Percentiles rank a stretch among this genome's conserved stretches.
Conservation (phyloP, 306 rosid species). For the Fragaria nilgerrensis region DNA sequence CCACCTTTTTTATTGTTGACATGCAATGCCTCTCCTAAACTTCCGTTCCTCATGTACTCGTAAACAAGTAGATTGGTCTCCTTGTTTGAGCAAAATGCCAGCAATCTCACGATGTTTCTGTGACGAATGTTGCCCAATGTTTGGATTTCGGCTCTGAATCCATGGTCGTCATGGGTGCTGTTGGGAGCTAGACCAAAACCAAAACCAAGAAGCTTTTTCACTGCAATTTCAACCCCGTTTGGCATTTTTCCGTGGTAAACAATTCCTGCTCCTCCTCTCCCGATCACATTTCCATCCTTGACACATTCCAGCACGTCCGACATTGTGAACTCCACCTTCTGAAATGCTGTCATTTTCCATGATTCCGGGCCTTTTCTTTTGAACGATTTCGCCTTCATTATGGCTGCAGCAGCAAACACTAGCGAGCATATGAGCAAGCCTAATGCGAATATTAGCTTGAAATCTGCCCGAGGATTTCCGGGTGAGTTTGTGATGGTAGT, state of each 20-base stretch:
- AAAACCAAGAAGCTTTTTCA: slow-evolving; percentile 67
- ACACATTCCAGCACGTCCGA: slow-evolving; percentile 73
- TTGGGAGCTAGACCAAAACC: slow-evolving; percentile 39
- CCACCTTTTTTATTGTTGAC: slow-evolving; percentile 46
- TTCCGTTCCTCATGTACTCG: slow-evolving; percentile 88
- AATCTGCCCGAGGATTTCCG: slow-evolving; percentile 30
- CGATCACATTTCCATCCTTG: slow-evolving; percentile 82
- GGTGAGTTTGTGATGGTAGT: slow-evolving; percentile 31
- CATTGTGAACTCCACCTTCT: slow-evolving; percentile 67
- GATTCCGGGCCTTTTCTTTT: slow-evolving; percentile 44
- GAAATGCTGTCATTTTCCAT: slow-evolving; percentile 80
- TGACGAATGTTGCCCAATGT: slow-evolving; percentile 86
- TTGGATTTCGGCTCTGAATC: slow-evolving; percentile 80
- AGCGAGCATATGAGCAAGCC: slow-evolving; percentile 68
- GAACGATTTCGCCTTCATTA: slow-evolving; percentile 59
- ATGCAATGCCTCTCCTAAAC: slow-evolving; percentile 80
- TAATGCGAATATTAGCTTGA: slow-evolving; percentile 71
- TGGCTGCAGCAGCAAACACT: slow-evolving; percentile 62
- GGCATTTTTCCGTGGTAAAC: slow-evolving; percentile 95
- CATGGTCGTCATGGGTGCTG: slow-evolving; percentile 71
- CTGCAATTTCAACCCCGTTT: slow-evolving; percentile 72
- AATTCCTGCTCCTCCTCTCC: slow-evolving; percentile 89
- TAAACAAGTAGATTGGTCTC: slow-evolving; percentile 73
- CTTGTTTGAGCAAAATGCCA: slow-evolving; percentile 79
- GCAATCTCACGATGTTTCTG: slow-evolving; percentile 72